Evolutionary conservation across 2,329 filamentous ascomycete genomes (phyloP), one percentile per base, ranked within the genome.

Genomic region (Calonectria henricotiae): DNA sequence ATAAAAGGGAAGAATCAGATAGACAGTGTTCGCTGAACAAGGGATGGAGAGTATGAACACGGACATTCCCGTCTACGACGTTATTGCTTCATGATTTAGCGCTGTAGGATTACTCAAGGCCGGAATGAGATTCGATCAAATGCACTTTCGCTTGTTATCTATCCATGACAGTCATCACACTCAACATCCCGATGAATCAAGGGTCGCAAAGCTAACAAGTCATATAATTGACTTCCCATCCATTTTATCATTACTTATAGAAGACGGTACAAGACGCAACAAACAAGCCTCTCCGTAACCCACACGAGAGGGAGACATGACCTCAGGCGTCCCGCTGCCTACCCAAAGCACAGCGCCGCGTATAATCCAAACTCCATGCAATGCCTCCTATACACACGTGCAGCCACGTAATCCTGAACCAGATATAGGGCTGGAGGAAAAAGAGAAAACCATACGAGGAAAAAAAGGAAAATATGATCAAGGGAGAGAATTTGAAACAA

Each of bases 281-380:
- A 62, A 58, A 55, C 23, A 55, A 62, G 58, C 67, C 67, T 55
- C 49, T 62, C 67, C 62, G 54, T 65, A 46, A 25, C 55, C 62
- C 67, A 55, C 32, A 46, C 62, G 55, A 46, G 60, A 55, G 43
- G 7, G 27, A 43, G 23, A 49, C 39, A 51, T 60, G 58, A 43
- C 55, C 43, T 58, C 13, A 46, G 60, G 43, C 47, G 30, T 49
- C 37, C 37, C 49, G 64, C 61, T 71, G 51, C 23, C 54, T 65
- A 71, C 58, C 72, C 69, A 73, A 75, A 73, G 66, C 71, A 76
- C 69, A 75, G 71, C 65, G 62, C 55, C 69, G 51, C 71, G 71
- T 69, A 62, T 73, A 71, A 66, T 74, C 77, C 79, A 75, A 80
- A 81, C 80, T 79, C 79, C 80, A 43, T 79, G 79, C 78, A 79